phyloP scores from a whole-genome alignment of 108 stramenopile species.

The Skeletonema menzelii region DNA sequence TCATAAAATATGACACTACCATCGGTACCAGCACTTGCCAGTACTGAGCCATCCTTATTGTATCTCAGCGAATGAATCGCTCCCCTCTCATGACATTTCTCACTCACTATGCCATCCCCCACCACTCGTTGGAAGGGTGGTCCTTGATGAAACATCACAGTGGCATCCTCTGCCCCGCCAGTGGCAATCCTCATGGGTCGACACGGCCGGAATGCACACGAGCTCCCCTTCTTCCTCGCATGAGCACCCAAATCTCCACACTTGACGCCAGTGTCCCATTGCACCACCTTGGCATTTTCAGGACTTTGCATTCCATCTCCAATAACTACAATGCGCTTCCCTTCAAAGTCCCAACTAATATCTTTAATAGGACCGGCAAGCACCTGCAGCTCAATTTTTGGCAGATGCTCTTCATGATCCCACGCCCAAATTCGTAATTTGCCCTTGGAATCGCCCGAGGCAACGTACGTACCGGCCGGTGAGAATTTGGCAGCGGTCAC shows the following conservation, averaged over 20 bases:
- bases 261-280: slow-evolving; percentile 54
- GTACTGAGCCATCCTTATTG: slow-evolving; percentile 67
- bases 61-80: slow-evolving; percentile 87
- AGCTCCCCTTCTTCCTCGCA: slow-evolving; percentile 60
- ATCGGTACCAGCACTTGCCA: slow-evolving; percentile 85
- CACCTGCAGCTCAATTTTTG: slow-evolving; percentile 63
- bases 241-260: slow-evolving; percentile 67
- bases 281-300: slow-evolving; percentile 44
- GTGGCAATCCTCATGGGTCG: slow-evolving; percentile 90
- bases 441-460: slow-evolving; percentile 84
- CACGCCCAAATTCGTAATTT: slow-evolving; percentile 91
- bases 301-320: slow-evolving; percentile 39
- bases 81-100: slow-evolving; percentile 64
- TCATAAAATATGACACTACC: slow-evolving; percentile 83
- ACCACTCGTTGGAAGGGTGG: slow-evolving; percentile 91
- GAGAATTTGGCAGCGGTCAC: slow-evolving; percentile 75
- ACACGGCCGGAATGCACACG: slow-evolving; percentile 74
- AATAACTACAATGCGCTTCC: slow-evolving; percentile 72
- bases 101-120: slow-evolving; percentile 54
- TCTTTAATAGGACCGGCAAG: slow-evolving; percentile 86
- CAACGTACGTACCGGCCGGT: slow-evolving; percentile 90
- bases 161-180: slow-evolving; percentile 88
- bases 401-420: slow-evolving; percentile 92
- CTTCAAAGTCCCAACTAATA: slow-evolving; percentile 94
- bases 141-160: slow-evolving; percentile 86